Base-by-base conservation (phyloP, 768 basidiomycete genomes). In the Mycena haematopus region DNA sequence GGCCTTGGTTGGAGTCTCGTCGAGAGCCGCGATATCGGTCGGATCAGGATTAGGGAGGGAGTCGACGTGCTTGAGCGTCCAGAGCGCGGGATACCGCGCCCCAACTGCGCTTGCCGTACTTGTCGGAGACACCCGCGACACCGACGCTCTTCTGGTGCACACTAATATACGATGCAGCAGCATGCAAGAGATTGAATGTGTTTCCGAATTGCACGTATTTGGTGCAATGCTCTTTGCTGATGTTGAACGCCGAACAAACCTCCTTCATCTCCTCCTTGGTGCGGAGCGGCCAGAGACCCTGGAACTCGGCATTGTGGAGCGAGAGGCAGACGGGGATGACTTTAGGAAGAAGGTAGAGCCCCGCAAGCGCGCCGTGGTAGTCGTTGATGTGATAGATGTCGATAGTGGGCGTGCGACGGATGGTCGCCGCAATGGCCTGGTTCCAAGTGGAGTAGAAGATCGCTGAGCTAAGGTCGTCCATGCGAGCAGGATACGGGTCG, bases 391-490 rank as follows among this genome's bases (percentile, higher is more conserved):
- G 95, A 76, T 96, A 96, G 65, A 97, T 90, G 72, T 97, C 95
- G 69, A 96, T 88, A 67, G 88, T 87, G 1, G 95, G 93, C 77
- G 80, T 81, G 57, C 94, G 87, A 65, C 93, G 89, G 66, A 97
- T 91, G 33, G 94, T 92, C 47, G 93, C 89, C 19, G 95, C 94
- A 66, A 97, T 95, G 46, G 95, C 93, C 76, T 97, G 95, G 71
- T 97, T 97, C 95, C 95, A 97, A 19, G 95, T 95, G 52, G 95
- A 96, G 75, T 97, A 97, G 82, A 96, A 97, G 72, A 96, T 96
- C 44, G 95, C 95, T 11, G 95, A 96, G 68, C 91, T 92, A 65
- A 97, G 82, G 74, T 97, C 95, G 72, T 97, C 95, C 95, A 97
- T 97, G 69, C 95, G 92, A 70, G 93, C 91, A 31, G 95, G 95